A percentile compares a stretch with the other conserved stretches of the same genome.
Conservation (phyloP, 441 rosid genomes). For the Breynia disticha region DNA sequence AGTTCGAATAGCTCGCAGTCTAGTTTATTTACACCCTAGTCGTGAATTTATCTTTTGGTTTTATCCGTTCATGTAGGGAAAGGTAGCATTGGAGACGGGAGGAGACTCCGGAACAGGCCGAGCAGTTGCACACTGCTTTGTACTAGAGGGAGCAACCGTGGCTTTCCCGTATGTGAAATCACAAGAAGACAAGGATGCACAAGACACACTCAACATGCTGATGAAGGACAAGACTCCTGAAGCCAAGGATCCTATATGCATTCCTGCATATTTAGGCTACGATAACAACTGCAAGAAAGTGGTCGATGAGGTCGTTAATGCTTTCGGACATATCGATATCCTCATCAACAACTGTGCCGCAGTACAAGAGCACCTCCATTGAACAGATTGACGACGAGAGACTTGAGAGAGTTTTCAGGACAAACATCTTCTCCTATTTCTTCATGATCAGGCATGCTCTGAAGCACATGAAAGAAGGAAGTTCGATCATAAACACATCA, state of each 20-base stretch:
- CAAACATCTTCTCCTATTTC: constrained; percentile 46
- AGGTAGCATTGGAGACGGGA: constrained; percentile 63
- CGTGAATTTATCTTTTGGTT: too few species aligned
- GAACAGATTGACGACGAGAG: constrained; percentile 47
- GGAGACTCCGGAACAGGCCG: constrained; percentile 80
- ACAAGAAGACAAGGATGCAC: constrained; percentile 59
- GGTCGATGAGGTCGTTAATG: constrained; percentile 45
- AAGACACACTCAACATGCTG: constrained; percentile 43
- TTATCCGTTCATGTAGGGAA: constrained; percentile 31
- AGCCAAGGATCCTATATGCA: constrained; percentile 53
- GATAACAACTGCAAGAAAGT: constrained; percentile 58
- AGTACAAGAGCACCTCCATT: constrained; percentile 24
- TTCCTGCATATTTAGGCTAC: constrained; percentile 51
- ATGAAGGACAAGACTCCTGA: constrained; percentile 36
- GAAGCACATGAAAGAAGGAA: constrained; percentile 77
- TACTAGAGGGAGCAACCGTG: constrained; percentile 58
- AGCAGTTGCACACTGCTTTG: constrained; percentile 45
- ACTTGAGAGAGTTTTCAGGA: constrained; percentile 47
- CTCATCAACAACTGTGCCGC: constrained; percentile 51
- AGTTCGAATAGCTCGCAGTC: too few species aligned
- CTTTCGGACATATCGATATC: constrained; percentile 40
- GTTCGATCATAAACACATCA: constrained; percentile 71
- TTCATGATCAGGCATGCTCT: constrained; percentile 42
- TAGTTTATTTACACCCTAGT: too few species aligned
- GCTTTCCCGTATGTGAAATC: constrained; percentile 59